Evolutionary conservation across 306 rosid genomes (phyloP).

Genomic region (Glycine soja): DNA sequence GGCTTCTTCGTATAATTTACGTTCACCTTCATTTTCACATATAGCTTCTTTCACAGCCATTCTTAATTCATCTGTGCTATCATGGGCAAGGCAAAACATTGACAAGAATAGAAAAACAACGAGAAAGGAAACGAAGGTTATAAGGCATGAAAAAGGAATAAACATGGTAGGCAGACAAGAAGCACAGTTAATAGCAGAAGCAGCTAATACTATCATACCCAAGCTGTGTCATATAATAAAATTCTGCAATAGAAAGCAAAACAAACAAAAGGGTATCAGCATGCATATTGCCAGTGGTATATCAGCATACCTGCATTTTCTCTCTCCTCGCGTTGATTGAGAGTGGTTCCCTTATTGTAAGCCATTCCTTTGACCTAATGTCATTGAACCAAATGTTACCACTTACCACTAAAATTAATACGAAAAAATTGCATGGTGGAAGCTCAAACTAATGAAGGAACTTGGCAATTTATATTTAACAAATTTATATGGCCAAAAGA

Average conservation of each 20-base stretch:
- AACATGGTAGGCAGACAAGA: constrained; percentile 9
- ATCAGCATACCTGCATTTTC: constrained; percentile 73
- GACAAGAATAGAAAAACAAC: neutral
- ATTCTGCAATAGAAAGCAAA: constrained; percentile 31
- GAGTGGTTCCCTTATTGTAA: constrained; percentile 73
- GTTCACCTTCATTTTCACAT: constrained; percentile 74
- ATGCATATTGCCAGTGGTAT: too few species aligned
- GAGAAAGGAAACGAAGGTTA: neutral
- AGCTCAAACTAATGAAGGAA: constrained; percentile 15
- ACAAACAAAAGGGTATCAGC: neutral
- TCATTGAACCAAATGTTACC: constrained; percentile 39
- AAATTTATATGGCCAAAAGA: constrained; percentile 19
- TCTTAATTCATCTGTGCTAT: constrained; percentile 78
- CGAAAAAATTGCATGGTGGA: constrained; percentile 1
- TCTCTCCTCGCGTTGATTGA: constrained; percentile 78
- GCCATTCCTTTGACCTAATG: constrained; percentile 95
- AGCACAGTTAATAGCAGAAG: constrained; percentile 33
- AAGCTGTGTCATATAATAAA: constrained; percentile 25
- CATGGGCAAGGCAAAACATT: constrained; percentile 31
- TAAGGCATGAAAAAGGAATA: constrained; percentile 19
- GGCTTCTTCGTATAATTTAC: constrained; percentile 76
- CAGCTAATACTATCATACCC: constrained; percentile 25
- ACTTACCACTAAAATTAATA: constrained; percentile 31
- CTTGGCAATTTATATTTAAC: constrained; percentile 16
- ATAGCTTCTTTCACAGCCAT: constrained; percentile 89